Conservation (phyloP, 2,329 filamentous ascomycete species). For the Ceratocystis albifundus region DNA sequence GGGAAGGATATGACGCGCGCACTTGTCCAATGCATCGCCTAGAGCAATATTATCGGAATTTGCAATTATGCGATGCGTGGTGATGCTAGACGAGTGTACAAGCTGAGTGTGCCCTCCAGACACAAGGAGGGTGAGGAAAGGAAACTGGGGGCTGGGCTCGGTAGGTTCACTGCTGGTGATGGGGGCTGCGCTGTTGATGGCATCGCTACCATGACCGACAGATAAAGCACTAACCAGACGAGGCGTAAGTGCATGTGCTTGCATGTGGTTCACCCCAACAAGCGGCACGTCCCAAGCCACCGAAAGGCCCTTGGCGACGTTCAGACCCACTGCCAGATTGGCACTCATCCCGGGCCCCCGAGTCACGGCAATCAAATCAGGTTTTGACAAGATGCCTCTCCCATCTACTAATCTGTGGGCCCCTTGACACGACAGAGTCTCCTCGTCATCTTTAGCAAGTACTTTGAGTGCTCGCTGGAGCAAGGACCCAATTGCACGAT, state of each 20-base stretch:
- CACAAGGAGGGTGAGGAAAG: constrained; percentile 78
- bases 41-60: constrained; percentile 70
- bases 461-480: constrained; percentile 49
- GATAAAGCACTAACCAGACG: constrained; percentile 56
- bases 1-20: constrained; percentile 65
- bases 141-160: constrained; percentile 40
- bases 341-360: constrained; percentile 80
- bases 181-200: neutral
- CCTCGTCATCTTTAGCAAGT: constrained; percentile 22
- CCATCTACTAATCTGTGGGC: neutral
- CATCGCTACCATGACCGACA: neutral
- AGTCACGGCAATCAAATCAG: constrained; percentile 81
- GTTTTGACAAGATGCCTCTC: constrained; percentile 32
- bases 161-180: neutral
- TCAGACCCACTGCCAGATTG: constrained; percentile 65
- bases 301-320: constrained; percentile 77
- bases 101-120: constrained; percentile 89
- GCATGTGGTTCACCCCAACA: constrained; percentile 90
- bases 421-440: constrained; percentile 24
- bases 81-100: constrained; percentile 57
- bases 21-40: constrained; percentile 82
- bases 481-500: constrained; percentile 55
- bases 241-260: constrained; percentile 85
- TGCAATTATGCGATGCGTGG: constrained; percentile 61
- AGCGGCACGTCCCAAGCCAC: constrained; percentile 74